phyloP scores from a whole-genome alignment of 352 stramenopile genomes.

The Phytophthora cryptogea region DNA sequence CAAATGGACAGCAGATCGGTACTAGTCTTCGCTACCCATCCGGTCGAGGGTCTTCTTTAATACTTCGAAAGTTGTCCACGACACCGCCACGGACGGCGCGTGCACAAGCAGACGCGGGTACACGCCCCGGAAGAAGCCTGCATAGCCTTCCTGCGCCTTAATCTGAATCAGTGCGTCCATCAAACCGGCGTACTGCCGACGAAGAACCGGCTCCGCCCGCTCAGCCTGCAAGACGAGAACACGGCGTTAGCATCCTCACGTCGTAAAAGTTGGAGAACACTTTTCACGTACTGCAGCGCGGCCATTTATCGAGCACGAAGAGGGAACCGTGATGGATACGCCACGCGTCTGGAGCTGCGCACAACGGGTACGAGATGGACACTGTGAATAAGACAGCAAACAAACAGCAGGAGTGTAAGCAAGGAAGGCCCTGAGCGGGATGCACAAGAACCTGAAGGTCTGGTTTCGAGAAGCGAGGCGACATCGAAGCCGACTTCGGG shows the following conservation, averaged over 20 bases:
- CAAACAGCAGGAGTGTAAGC: conserved; percentile 38
- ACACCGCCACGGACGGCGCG: conserved; percentile 97
- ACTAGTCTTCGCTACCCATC: conserved; percentile 42
- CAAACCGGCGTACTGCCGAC: conserved; percentile 74
- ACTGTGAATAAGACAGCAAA: conserved; percentile 60
- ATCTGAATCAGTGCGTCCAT: conserved; percentile 87
- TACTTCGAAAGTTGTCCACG: conserved; percentile 99
- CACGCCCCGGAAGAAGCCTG: conserved; percentile 96
- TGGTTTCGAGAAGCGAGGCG: conserved; percentile 42
- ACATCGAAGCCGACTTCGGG: conserved; percentile 37
- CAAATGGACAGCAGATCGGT: conserved; percentile 23
- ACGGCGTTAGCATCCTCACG: conserved; percentile 8
- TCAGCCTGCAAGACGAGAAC: conserved; percentile 17
- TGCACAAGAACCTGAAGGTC: conserved; percentile 63
- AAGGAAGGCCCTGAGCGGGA: conserved; percentile 29
- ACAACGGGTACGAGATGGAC: conserved; percentile 75
- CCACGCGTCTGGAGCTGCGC: conserved; percentile 69
- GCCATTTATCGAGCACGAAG: conserved; percentile 61
- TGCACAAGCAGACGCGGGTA: conserved; percentile 94
- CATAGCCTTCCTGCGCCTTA: conserved; percentile 91
- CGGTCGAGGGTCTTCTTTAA: conserved; percentile 87
- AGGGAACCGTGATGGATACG: conserved; percentile 63
- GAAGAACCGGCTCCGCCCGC: conserved; percentile 52
- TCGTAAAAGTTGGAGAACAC: background rate
- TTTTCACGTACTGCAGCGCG: conserved; percentile 38